These are phyloP conservation scores for Firmiana major DNA, from an alignment of 345 rosid genomes.

Conservation along the genomic window DNA sequence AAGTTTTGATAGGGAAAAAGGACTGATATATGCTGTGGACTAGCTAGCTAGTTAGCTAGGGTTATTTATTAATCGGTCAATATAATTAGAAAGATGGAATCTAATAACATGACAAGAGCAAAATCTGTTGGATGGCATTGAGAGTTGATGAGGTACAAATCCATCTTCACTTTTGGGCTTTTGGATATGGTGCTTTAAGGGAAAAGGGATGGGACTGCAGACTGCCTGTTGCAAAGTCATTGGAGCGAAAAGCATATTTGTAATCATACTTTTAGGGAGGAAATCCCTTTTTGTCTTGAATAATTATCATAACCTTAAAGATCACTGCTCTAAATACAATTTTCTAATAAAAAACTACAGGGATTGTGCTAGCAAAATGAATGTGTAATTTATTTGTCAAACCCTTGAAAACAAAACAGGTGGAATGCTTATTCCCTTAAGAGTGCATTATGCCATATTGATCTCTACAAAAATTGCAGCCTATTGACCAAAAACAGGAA, in stretches of 20 bases:
- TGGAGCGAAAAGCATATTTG: neutral
- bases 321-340: neutral
- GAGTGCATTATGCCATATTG: too few species aligned
- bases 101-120: neutral
- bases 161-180: neutral
- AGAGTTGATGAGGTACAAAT: neutral
- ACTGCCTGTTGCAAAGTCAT: conserved; percentile 1
- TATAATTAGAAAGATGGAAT: neutral
- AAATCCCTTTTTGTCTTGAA: neutral
- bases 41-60: too few species aligned
- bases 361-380: neutral
- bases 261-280: neutral
- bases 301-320: neutral
- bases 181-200: neutral
- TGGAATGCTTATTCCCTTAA: neutral
- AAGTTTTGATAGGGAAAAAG: neutral
- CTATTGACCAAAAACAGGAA: too few species aligned
- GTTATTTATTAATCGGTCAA: neutral
- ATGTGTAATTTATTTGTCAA: neutral
- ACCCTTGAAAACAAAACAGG: neutral
- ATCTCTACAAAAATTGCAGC: too few species aligned
- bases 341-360: neutral
- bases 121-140: neutral
- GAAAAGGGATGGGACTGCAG: conserved; percentile 8
- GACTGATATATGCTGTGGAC: neutral